A percentile compares a stretch with the other conserved stretches of the same genome.
phyloP scores from a whole-genome alignment of 2,329 filamentous ascomycete species.

The Pestalotiopsis sp. region DNA sequence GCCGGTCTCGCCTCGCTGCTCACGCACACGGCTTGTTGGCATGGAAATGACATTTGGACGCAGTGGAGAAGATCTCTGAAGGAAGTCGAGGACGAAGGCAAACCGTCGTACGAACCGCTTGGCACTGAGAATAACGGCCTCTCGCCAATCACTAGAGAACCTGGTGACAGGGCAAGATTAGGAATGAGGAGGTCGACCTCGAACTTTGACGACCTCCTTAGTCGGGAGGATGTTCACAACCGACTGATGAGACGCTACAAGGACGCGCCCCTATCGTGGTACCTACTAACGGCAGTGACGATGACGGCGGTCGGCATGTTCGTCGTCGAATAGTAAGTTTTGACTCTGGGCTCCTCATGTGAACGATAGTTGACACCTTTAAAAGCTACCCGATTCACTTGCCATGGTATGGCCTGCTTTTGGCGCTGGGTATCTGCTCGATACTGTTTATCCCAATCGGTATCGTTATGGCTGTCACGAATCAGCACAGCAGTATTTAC shows the following conservation, averaged over 20 bases:
- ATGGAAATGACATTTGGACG: conserved; percentile 78
- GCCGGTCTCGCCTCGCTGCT: conserved; percentile 79
- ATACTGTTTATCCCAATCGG: conserved; percentile 88
- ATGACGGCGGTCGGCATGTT: conserved; percentile 84
- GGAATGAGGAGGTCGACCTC: conserved; percentile 36
- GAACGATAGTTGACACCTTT: conserved; percentile 18
- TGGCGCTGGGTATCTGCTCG: conserved; percentile 77
- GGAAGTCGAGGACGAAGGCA: conserved; percentile 59
- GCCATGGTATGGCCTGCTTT: conserved; percentile 83
- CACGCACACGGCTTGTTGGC: conserved; percentile 83
- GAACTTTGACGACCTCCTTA: conserved; percentile 59
- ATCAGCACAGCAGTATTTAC: conserved; percentile 86
- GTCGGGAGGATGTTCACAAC: conserved; percentile 80
- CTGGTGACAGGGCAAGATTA: conserved; percentile 12
- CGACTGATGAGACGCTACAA: conserved; percentile 82
- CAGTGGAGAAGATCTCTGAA: conserved; percentile 73
- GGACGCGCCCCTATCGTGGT: conserved; percentile 83
- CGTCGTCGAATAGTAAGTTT: conserved; percentile 77
- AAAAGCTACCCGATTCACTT: conserved; percentile 77
- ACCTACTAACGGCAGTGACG: conserved; percentile 71
- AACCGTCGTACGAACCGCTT: conserved; percentile 57
- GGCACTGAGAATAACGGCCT: conserved; percentile 23
- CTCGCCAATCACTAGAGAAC: conserved; percentile 23
- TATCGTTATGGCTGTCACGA: conserved; percentile 92
- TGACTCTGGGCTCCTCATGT: not conserved